phyloP scores from a whole-genome alignment of 1,284 basidiomycete species.

The Fomitopsis palustris region DNA sequence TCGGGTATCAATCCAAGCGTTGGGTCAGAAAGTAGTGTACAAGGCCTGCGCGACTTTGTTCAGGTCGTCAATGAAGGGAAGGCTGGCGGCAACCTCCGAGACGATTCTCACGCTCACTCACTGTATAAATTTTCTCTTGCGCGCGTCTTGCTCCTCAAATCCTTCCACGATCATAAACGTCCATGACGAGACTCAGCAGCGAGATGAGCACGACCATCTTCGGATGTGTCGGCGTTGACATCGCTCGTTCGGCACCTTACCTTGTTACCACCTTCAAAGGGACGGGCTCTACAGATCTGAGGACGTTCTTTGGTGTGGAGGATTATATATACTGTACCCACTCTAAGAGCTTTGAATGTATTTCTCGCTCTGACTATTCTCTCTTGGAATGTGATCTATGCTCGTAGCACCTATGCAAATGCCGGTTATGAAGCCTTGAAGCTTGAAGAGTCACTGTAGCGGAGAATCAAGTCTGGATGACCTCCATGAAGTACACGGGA shows the following conservation, averaged over 20 bases:
- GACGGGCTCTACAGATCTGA: constrained; percentile 43
- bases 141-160: constrained; percentile 30
- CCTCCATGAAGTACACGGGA: no score
- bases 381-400: no score
- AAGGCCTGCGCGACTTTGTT: background rate
- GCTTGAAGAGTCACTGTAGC: no score
- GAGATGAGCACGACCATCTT: constrained; percentile 41
- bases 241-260: constrained; percentile 49
- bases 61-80: background rate
- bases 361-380: no score
- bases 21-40: background rate
- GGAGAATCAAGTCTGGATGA: no score
- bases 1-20: background rate
- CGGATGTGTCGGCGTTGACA: constrained; percentile 41
- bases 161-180: constrained; percentile 52
- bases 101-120: background rate
- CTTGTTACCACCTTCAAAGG: constrained; percentile 44
- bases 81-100: background rate
- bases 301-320: constrained; percentile 26
- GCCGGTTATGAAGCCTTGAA: no score
- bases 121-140: constrained; percentile 7
- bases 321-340: background rate
- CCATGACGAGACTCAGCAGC: constrained; percentile 43
- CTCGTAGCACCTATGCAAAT: no score
- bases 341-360: no score